Base-by-base conservation (phyloP, 495 filamentous ascomycete species). In the Platismatia glauca region DNA sequence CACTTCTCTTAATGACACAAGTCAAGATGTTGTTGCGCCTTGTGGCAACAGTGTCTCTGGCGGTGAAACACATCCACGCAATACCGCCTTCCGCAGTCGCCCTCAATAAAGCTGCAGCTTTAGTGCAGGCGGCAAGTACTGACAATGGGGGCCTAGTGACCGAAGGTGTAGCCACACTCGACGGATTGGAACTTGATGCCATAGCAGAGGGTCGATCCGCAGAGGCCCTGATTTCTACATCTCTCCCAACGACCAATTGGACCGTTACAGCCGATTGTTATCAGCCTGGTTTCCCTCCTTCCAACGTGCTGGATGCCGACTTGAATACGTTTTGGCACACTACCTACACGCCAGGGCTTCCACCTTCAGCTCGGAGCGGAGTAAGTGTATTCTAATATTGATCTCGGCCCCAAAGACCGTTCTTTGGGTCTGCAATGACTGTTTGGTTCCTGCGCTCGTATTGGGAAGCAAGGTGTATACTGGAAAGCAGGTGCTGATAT, bases 221-320 rank as follows among this genome's bases (percentile, higher is more conserved):
- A 34, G 33, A 53, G 50, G 52, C 57, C 0, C 18, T 62, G 15
- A 58, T 62, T 33, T 52, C 61, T 20, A 44, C 48, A 2, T 65
- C 67, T 16, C 64, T 66, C 22, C 43, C 56, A 29, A 50, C 56
- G 16, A 48, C 55, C 27, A 58, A 27, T 29, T 69, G 67, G 67
- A 59, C 55, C 38, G 67, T 53, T 43, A 67, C 64, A 8, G 60
- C 55, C 33, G 67, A 69, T 27, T 67, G 64, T 55, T 62, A 20
- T 31, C 56, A 69, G 27, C 48, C 64, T 35, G 67, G 60, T 16
- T 58, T 67, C 33, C 59, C 66, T 22, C 59, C 60, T 20, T 61
- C 60, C n/a, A 69, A 64, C 27, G 64, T 64, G 29, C 57, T 69
- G 24, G 67, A 69, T 52, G 64, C 41, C 38, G 44, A 64, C 24